Base-by-base conservation (phyloP, 2,329 filamentous ascomycete genomes). In the Bipolaris sorokiniana region DNA sequence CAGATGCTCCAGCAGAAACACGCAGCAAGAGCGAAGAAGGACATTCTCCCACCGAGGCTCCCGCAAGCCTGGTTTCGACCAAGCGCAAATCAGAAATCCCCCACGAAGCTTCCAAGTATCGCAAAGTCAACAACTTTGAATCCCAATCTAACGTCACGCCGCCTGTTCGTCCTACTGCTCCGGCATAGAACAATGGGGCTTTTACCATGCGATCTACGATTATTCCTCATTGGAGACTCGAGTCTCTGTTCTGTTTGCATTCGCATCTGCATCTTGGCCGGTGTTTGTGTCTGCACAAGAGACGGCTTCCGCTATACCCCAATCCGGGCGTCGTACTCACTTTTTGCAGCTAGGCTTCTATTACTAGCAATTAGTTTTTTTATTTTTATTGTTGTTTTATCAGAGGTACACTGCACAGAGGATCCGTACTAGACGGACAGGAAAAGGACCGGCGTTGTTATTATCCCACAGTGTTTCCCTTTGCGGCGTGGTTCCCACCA, bases 301-400 rank as follows among this genome's bases (percentile, higher is more conserved):
- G 34, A 46, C 46, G 54, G 58, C 56, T 58, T 63, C 56, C 47
- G 53, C 58, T 64, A 67, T 67, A 67, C 65, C 65, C 64, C 56
- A 44, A 58, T 52, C 48, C 45, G 57, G 57, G 48, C 28, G 46
- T 57, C 45, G 38, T 54, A 3, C 28, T 31, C 26, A 51, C 20
- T 60, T 46, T 46, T 48, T 56, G 51, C 37, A 26, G 40, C 18
- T 36, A 11, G 28, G 36, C 38, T 22, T 51, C 48, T 42, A 18
- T 34, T 46, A 42, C n/a, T 23, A 36, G 44, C 20, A 44, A 45
- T 45, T 42, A 22, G 33, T 42, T 28, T 18, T 50, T 44, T 31
- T 16, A 4, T 44, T 5, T 44, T 28, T 23, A 7, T 28, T 40
- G 48, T 16, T 36, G 26, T 41, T 28, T 52, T 45, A 15, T 37